These are phyloP conservation scores for Claviceps cyperi DNA, from an alignment of 2,329 filamentous ascomycete genomes.

Conservation along the genomic window DNA sequence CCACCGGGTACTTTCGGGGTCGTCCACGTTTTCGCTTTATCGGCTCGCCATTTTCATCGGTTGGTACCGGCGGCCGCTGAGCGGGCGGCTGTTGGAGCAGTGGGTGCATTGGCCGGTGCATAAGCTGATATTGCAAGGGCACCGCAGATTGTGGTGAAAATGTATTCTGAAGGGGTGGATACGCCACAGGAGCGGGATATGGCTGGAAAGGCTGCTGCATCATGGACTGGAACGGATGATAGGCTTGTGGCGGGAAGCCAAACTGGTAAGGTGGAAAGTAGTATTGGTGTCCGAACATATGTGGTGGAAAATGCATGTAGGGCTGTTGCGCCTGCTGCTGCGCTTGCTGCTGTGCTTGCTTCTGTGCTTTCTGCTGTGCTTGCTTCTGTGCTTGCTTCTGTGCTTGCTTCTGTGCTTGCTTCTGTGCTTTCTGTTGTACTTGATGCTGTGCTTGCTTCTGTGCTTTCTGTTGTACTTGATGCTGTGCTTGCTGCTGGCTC, in stretches of 20 bases:
- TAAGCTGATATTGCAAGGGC: neutral
- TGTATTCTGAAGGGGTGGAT: constrained; percentile 2
- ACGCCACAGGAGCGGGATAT: constrained; percentile 2
- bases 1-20: constrained; percentile 8
- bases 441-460: neutral
- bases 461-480: neutral
- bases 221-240: constrained; percentile 3
- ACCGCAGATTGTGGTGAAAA: constrained; percentile 1
- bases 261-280: constrained; percentile 3
- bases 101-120: constrained; percentile 1
- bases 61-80: neutral
- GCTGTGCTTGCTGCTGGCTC: neutral
- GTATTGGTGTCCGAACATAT: constrained; percentile 3
- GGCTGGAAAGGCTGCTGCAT: constrained; percentile 4
- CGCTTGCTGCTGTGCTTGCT: neutral
- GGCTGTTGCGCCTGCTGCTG: neutral
- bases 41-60: neutral
- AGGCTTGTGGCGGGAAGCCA: constrained; percentile 3
- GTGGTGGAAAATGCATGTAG: constrained; percentile 1
- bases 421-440: neutral
- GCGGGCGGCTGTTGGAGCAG: constrained; percentile 1
- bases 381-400: neutral
- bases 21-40: constrained; percentile 12
- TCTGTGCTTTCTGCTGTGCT: neutral
- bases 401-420: neutral